These are phyloP conservation scores for Paramyrothecium sp. DNA, from an alignment of 2,329 filamentous ascomycete species.

Conservation along the genomic window DNA sequence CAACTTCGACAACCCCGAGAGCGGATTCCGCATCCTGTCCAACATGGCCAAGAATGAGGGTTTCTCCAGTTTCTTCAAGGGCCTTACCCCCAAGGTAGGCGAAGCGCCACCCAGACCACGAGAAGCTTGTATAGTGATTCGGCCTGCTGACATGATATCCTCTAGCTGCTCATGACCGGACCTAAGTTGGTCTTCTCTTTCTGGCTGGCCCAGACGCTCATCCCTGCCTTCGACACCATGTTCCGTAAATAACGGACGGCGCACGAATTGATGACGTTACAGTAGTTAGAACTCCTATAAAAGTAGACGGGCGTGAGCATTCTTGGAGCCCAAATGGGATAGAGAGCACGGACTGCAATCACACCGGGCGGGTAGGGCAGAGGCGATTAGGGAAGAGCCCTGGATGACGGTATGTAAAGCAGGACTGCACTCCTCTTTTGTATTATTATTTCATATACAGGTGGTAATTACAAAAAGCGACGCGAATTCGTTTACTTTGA, in stretches of 20 bases:
- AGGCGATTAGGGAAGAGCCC: not conserved
- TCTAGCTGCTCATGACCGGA: constrained; percentile 89
- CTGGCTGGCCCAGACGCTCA: constrained; percentile 98
- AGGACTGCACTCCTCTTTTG: not conserved
- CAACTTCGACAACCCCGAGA: constrained; percentile 98
- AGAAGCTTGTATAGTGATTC: not conserved
- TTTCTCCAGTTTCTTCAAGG: constrained; percentile 90
- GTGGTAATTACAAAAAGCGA: not conserved
- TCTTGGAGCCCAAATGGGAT: too few species aligned
- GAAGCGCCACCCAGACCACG: not conserved
- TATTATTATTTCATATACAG: not conserved
- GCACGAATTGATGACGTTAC: not conserved
- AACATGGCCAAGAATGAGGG: constrained; percentile 96
- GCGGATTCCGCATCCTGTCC: constrained; percentile 84
- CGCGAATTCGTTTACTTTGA: not conserved
- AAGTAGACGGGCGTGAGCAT: too few species aligned
- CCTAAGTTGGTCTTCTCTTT: constrained; percentile 99
- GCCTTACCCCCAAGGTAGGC: constrained; percentile 80
- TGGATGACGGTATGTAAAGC: not conserved
- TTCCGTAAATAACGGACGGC: constrained; percentile 24
- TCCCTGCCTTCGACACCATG: constrained; percentile 76
- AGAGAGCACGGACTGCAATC: too few species aligned
- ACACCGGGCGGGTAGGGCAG: too few species aligned
- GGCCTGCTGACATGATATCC: constrained; percentile 14
- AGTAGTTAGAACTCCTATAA: not conserved